These are phyloP conservation scores for Graphiopsis chlorocephala DNA, from an alignment of 2,329 filamentous ascomycete genomes.

Conservation along the genomic window DNA sequence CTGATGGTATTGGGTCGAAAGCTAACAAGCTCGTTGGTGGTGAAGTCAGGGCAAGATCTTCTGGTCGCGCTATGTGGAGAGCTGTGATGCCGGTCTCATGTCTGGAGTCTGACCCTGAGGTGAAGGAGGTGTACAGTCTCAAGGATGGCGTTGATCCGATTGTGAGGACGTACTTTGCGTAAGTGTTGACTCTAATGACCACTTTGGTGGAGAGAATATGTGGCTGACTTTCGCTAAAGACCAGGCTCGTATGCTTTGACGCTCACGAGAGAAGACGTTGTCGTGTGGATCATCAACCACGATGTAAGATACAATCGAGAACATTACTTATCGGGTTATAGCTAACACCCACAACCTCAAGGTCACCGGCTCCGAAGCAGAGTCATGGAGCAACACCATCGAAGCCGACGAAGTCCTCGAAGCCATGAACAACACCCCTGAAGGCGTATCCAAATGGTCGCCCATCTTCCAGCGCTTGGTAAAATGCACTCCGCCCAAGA, in stretches of 20 bases:
- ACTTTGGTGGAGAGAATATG: neutral
- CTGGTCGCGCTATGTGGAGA: constrained; percentile 27
- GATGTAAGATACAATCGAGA: constrained; percentile 25
- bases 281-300: constrained; percentile 48
- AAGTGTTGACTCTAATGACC: neutral
- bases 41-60: constrained; percentile 37
- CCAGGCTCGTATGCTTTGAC: constrained; percentile 41
- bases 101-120: constrained; percentile 41
- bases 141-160: constrained; percentile 39
- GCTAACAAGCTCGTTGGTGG: constrained; percentile 41
- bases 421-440: constrained; percentile 10
- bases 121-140: constrained; percentile 43
- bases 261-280: constrained; percentile 41
- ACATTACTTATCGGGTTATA: no score
- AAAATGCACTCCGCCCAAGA: constrained; percentile 32
- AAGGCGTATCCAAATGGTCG: constrained; percentile 35
- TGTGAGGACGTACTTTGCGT: constrained; percentile 41
- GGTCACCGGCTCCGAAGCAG: constrained; percentile 26
- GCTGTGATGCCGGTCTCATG: constrained; percentile 36
- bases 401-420: constrained; percentile 29
- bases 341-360: constrained; percentile 29
- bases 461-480: constrained; percentile 46
- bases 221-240: constrained; percentile 13
- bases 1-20: constrained; percentile 23
- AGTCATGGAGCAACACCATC: constrained; percentile 49